These are phyloP conservation scores for Paramecium caudatum DNA, from an alignment of 73 alveolate genomes.

Conservation along the genomic window DNA sequence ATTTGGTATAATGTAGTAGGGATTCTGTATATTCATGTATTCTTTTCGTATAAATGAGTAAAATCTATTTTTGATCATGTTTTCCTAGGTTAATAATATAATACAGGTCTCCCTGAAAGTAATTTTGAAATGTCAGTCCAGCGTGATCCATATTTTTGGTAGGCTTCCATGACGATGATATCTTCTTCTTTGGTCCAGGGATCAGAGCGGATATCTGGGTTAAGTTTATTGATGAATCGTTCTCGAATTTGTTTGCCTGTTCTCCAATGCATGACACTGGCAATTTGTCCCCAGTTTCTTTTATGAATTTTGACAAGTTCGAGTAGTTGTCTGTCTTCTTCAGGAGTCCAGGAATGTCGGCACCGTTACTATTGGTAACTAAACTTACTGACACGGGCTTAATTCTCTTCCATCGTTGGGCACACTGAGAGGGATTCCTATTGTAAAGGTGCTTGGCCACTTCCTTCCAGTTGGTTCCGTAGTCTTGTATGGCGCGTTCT, in stretches of 20 bases:
- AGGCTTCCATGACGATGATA: slow-evolving; percentile 73
- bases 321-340: slow-evolving; percentile 11
- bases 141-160: slow-evolving; percentile 77
- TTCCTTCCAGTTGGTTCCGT: slow-evolving; percentile 67
- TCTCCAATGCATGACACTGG: slow-evolving; percentile 55
- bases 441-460: slow-evolving; percentile 15
- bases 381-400: slow-evolving; percentile 59
- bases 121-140: slow-evolving; percentile 81
- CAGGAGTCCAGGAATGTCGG: slow-evolving; percentile 60
- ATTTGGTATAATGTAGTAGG: slow-evolving; percentile 28
- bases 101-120: slow-evolving; percentile 71
- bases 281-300: slow-evolving; percentile 66
- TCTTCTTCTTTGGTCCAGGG: slow-evolving; percentile 80
- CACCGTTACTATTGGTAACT: slow-evolving; percentile 12
- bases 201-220: slow-evolving; percentile 50
- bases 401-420: slow-evolving; percentile 67
- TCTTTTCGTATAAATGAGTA: slow-evolving; percentile 62
- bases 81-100: slow-evolving; percentile 30
- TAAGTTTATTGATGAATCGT: slow-evolving; percentile 49
- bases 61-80: slow-evolving; percentile 73
- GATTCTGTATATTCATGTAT: slow-evolving; percentile 50
- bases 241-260: slow-evolving; percentile 69
- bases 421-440: slow-evolving; percentile 64
- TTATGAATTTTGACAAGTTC: slow-evolving; percentile 26
- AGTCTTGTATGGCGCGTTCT: slow-evolving; percentile 31